Conservation (phyloP, 2,329 filamentous ascomycete genomes). For the Aspergillus eucalypticola region DNA sequence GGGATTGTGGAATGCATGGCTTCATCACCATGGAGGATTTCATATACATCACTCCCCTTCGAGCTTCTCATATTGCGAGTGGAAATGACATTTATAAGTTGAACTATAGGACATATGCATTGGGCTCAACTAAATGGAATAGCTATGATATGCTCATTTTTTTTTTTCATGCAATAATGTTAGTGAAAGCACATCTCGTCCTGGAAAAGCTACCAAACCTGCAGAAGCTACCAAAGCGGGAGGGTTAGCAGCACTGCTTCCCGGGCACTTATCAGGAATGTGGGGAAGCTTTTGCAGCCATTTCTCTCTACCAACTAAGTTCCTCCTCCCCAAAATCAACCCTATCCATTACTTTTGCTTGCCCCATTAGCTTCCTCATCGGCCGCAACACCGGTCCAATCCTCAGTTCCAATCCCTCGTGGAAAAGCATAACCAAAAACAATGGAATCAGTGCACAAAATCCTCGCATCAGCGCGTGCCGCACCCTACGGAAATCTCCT, state of each 20-base stretch:
- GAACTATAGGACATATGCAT: too few relatives aligned
- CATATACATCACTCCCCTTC: too few relatives aligned
- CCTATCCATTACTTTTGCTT: not conserved
- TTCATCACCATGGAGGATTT: too few relatives aligned
- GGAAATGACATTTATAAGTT: too few relatives aligned
- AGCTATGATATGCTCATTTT: too few relatives aligned
- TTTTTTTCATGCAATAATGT: too few relatives aligned
- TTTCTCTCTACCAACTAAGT: not conserved
- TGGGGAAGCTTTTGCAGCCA: not conserved
- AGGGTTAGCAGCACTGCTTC: not conserved
- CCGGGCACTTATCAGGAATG: not conserved
- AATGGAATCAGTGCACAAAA: conserved; percentile 1
- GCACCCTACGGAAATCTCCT: not conserved
- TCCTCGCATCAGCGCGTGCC: not conserved
- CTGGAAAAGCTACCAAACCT: too few relatives aligned
- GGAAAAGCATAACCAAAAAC: not conserved
- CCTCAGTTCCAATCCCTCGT: not conserved
- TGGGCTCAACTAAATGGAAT: too few relatives aligned
- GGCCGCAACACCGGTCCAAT: not conserved
- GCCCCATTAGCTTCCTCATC: not conserved
- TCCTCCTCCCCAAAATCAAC: not conserved
- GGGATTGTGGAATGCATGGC: too few relatives aligned
- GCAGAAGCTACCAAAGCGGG: too few relatives aligned
- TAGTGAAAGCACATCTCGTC: too few relatives aligned
- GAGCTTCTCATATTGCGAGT: too few relatives aligned